Conservation (phyloP, 495 filamentous ascomycete species). For the Talaromyces proteolyticus region DNA sequence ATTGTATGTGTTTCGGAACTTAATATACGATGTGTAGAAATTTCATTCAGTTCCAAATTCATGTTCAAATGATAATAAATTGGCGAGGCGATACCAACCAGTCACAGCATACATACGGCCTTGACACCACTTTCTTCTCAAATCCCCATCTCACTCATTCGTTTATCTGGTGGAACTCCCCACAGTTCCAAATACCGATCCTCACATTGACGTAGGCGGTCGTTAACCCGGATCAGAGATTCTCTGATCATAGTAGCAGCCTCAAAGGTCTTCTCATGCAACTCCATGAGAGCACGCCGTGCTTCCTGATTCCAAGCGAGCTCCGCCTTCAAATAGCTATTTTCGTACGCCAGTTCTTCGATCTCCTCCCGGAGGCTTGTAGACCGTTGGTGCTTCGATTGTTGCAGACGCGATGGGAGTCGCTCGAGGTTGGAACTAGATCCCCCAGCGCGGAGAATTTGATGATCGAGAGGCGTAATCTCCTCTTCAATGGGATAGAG, state of each 20-base stretch:
- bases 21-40: too few species aligned
- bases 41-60: too few species aligned
- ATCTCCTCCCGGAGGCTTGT: constrained; percentile 2
- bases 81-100: too few species aligned
- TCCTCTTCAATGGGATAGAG: constrained; percentile 12
- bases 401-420: constrained; percentile 8
- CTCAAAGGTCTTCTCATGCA: constrained; percentile 7
- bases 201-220: constrained; percentile 10
- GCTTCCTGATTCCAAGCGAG: constrained; percentile 14
- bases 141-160: too few species aligned
- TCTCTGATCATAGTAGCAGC: constrained; percentile 10
- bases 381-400: constrained; percentile 1
- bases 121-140: too few species aligned
- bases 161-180: neutral
- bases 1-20: too few species aligned
- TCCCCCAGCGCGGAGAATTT: constrained; percentile 7
- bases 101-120: too few species aligned
- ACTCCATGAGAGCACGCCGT: constrained; percentile 9
- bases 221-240: constrained; percentile 3
- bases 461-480: constrained; percentile 9
- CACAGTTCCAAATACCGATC: constrained; percentile 8
- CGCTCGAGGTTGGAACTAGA: constrained; percentile 8
- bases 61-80: too few species aligned
- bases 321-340: constrained; percentile 14
- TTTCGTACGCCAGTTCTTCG: constrained; percentile 11